These are phyloP conservation scores for Aureobasidium sp. DNA, from an alignment of 2,329 filamentous ascomycete species.

Conservation along the genomic window DNA sequence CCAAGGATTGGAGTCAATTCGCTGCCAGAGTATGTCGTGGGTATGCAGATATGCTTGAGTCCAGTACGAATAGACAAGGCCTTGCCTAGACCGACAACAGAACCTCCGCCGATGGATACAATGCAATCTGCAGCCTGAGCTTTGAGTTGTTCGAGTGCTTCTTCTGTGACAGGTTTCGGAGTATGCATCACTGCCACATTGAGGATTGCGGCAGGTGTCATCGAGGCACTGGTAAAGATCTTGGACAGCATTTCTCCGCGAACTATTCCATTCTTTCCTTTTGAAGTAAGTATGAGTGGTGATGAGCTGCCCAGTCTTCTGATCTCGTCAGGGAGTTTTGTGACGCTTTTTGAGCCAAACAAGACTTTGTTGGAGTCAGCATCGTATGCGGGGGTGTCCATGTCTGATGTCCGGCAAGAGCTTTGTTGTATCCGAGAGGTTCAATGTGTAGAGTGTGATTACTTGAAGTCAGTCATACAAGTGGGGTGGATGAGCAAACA, in stretches of 20 bases:
- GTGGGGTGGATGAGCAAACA: background rate
- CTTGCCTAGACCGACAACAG: conserved; percentile 50
- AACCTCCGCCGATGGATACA: conserved; percentile 55
- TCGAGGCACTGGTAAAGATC: conserved; percentile 30
- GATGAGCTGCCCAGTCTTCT: conserved; percentile 39
- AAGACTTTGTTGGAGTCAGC: conserved; percentile 46
- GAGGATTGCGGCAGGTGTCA: conserved; percentile 36
- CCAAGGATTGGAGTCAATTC: conserved; percentile 60
- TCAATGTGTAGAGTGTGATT: background rate
- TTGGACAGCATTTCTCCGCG: conserved; percentile 28
- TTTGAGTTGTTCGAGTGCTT: conserved; percentile 43
- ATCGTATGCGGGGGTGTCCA: conserved; percentile 51
- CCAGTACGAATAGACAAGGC: conserved; percentile 28
- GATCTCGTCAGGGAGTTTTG: conserved; percentile 39
- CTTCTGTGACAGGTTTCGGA: conserved; percentile 48
- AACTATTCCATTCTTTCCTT: conserved; percentile 37
- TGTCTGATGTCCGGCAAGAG: conserved; percentile 18
- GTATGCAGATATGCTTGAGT: conserved; percentile 28
- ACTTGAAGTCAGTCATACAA: background rate
- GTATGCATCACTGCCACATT: conserved; percentile 56
- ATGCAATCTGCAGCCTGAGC: conserved; percentile 41
- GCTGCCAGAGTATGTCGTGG: conserved; percentile 30
- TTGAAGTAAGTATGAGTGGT: conserved; percentile 45
- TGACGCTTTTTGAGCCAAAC: conserved; percentile 48
- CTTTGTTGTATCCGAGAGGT: background rate